A percentile compares a stretch with the other conserved stretches of the same genome.
These are phyloP conservation scores for Medicago ruthenica DNA, from an alignment of 306 rosid species.

Conservation along the genomic window DNA sequence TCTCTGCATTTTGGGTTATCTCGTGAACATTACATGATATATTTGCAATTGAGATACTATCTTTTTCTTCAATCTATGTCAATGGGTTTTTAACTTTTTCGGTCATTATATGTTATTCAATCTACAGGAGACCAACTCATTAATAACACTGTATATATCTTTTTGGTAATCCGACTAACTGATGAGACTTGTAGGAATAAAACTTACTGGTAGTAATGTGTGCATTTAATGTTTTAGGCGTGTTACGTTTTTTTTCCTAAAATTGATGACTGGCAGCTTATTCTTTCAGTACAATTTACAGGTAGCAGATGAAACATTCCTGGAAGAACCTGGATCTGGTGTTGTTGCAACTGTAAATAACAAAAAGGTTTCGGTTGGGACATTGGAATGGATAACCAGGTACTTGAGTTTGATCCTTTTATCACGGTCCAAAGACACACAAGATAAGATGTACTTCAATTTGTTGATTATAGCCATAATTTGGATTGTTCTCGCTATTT, in stretches of 20 bases:
- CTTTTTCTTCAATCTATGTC: conserved; percentile 10
- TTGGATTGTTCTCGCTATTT: neutral
- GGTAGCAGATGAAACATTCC: conserved; percentile 84
- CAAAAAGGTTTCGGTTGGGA: conserved; percentile 83
- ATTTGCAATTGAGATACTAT: conserved; percentile 36
- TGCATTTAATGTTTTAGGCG: conserved; percentile 31
- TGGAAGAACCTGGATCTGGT: conserved; percentile 99
- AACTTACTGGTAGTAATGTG: conserved; percentile 23
- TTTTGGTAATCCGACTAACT: conserved; percentile 20
- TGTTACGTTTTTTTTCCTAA: conserved; percentile 13
- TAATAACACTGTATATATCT: neutral
- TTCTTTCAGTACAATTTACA: conserved; percentile 44
- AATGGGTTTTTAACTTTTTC: conserved; percentile 12
- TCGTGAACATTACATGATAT: conserved; percentile 16
- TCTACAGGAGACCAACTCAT: conserved; percentile 21
- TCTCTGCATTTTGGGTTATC: conserved; percentile 33
- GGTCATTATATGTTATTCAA: conserved; percentile 11
- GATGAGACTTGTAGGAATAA: neutral
- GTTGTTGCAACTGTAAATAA: conserved; percentile 78
- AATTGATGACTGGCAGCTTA: conserved; percentile 27
- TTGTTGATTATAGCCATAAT: conserved; percentile 3
- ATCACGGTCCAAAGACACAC: conserved; percentile 17
- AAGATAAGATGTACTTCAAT: conserved; percentile 18
- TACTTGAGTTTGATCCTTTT: conserved; percentile 42
- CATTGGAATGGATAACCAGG: conserved; percentile 93